Base-by-base conservation (phyloP, 495 filamentous ascomycete species). In the Daldinia caldariorum region DNA sequence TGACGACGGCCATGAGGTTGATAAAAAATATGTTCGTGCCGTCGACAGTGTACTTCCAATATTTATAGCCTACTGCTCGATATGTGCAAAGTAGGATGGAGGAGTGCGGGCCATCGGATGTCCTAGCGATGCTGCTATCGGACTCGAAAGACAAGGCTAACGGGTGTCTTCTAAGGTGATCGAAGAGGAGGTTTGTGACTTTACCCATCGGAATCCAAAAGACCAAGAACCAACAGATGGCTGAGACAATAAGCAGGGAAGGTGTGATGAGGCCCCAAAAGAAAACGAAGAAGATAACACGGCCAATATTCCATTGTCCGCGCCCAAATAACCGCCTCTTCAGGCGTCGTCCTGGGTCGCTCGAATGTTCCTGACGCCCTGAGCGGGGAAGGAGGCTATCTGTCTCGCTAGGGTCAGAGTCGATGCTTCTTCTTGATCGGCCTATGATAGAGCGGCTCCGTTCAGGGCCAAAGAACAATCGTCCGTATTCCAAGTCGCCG, bases 151-250 rank as follows among this genome's bases (percentile, higher is more conserved):
- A 94, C 63, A 99, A 76, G 10, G 95, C 94, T 18, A 99, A 81
- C 39, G 95, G 95, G 80, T 97, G 95, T 20, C 94, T 88, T 22
- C 95, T 90, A 37, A 99, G 89, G 81, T 99, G 95, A 79, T 92
- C 90, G 77, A 94, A 91, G 13, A 99, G 83, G 49, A 97, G 89
- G 58, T 93, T 86, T 0, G 94, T 97, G 50, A 97, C 93, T 76
- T 94, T 96, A 55, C 93, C 95, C 95, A 99, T 99, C 16, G 95
- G 95, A 55, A 99, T 98, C 85, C 89, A 94, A 83, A 99, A 98
- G 39, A 99, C 95, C 71, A 98, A 74, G 65, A 98, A 86, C 94
- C 94, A 99, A 82, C 95, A 99, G 70, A 97, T 85, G 59, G 85
- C 86, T 26, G 93, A 97, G 47, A 93, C 92, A 41, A 96, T 69